Percentiles rank a stretch among this genome's conserved stretches.
These are phyloP conservation scores for Tricholoma terreum DNA, from an alignment of 768 basidiomycete genomes.

Conservation along the genomic window DNA sequence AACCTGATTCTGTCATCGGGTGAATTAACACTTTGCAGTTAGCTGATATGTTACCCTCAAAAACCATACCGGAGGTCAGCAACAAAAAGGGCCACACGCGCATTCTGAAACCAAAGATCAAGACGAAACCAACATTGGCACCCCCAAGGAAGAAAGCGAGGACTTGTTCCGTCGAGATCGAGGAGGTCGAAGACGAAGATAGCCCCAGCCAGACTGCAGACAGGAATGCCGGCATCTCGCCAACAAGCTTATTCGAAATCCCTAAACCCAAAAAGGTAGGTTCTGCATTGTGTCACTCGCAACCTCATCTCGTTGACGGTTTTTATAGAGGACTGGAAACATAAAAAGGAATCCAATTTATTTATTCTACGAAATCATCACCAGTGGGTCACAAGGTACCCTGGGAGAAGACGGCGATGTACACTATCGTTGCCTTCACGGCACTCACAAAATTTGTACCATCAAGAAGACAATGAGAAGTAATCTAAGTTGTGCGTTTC, in stretches of 20 bases:
- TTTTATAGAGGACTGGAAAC: not conserved
- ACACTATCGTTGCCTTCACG: constrained; percentile 19
- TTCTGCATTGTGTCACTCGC: no score
- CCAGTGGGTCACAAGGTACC: not conserved
- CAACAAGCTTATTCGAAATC: not conserved
- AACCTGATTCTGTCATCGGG: not conserved
- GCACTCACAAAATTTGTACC: constrained; percentile 13
- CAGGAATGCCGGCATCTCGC: not conserved
- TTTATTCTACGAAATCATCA: not conserved
- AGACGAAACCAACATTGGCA: no score
- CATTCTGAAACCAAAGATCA: no score
- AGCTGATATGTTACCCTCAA: constrained; percentile 3
- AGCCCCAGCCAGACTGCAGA: not conserved
- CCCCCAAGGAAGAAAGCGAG: not conserved
- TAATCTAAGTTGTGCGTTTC: constrained; percentile 6
- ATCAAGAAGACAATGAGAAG: constrained; percentile 10
- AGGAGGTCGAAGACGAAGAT: not conserved
- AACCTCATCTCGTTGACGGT: no score
- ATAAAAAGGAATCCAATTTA: not conserved
- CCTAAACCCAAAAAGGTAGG: not conserved
- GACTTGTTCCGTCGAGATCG: not conserved
- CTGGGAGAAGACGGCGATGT: constrained; percentile 14
- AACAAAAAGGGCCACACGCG: not conserved
- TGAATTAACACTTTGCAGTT: not conserved
- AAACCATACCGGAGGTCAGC: not conserved